Evolutionary conservation across 257 asterid species (phyloP), one percentile per base, ranked within the genome.

Genomic region (Solanum paucissectum): DNA sequence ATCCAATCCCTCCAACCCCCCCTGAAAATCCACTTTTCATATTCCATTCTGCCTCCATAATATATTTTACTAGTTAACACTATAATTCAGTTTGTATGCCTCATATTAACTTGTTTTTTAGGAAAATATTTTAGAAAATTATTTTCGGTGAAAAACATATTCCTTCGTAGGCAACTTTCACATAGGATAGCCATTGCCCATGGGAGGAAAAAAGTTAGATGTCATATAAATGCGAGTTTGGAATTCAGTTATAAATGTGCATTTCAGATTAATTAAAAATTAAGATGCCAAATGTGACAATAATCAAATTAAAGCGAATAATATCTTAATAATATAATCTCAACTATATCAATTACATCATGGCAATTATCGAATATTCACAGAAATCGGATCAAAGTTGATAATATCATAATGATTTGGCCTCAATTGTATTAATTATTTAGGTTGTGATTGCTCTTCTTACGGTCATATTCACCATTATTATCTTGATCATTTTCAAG

Each of bases 341-440:
- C 1, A 52, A 52, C 9, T 16, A 52, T 49, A 52, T 5, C 23
- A 52, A 52, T 16, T 52, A 52, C 23, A 52, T 52, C 62, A 52
- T 52, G 9, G 2, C 21, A 16, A 52, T 52, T 52, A 52, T 52
- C 9, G 9, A 52, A 52, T 2, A 52, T 52, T 52, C 9, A 52
- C 0, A 52, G 6, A 52, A 0, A 49, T 49, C 0, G 0, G 9
- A 49, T 49, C 23, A 49, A 2, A 49, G 23, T 16, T 0, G 60
- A 68, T 68, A 68, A 27, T 69, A 69, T 32, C n/a, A 0, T 69
- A 14, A 6, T 69, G 1, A 32, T 16, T 32, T 71, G 1, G 4
- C 25, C 11, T 71, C 4, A 16, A 32, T 0, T 32, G n/a, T 69
- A 9, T 33, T 7, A 9, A 34, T 73, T 73, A 33, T 72, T 72